Conservation (phyloP, 441 rosid species). For the Corymbia calophylla region DNA sequence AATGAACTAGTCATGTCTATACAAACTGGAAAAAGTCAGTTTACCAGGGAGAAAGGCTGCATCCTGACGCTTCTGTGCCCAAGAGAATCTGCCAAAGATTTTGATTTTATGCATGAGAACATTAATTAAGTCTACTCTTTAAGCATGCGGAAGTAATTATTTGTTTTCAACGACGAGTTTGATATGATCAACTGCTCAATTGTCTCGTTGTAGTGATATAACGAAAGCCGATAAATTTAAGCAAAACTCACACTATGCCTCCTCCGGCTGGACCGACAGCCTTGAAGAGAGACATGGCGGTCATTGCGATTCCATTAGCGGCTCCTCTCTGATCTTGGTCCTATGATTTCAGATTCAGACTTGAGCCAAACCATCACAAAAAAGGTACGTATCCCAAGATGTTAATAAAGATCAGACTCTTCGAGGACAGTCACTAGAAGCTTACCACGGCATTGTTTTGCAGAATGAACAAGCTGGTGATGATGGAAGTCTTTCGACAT, state of each 20-base stretch:
- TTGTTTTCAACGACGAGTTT: neutral
- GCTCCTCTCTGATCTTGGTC: slow-evolving; percentile 3
- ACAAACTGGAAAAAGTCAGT: neutral
- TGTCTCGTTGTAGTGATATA: too few relatives aligned
- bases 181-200: neutral
- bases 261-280: slow-evolving; percentile 6
- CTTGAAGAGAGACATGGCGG: slow-evolving; percentile 11
- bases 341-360: neutral
- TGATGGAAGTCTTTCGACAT: slow-evolving; percentile 3
- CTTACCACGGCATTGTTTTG: slow-evolving; percentile 19
- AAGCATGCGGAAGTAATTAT: neutral
- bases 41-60: slow-evolving; percentile 73
- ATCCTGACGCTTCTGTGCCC: slow-evolving; percentile 73
- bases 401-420: neutral
- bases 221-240: neutral
- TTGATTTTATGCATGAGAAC: neutral
- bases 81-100: slow-evolving; percentile 50
- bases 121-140: neutral
- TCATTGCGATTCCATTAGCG: slow-evolving; percentile 2
- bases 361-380: neutral
- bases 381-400: neutral
- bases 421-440: neutral
- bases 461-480: slow-evolving; percentile 14
- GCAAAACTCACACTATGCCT: neutral
- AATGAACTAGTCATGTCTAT: neutral